These are phyloP conservation scores for Xylaria longipes DNA, from an alignment of 495 filamentous ascomycete species.

Conservation along the genomic window DNA sequence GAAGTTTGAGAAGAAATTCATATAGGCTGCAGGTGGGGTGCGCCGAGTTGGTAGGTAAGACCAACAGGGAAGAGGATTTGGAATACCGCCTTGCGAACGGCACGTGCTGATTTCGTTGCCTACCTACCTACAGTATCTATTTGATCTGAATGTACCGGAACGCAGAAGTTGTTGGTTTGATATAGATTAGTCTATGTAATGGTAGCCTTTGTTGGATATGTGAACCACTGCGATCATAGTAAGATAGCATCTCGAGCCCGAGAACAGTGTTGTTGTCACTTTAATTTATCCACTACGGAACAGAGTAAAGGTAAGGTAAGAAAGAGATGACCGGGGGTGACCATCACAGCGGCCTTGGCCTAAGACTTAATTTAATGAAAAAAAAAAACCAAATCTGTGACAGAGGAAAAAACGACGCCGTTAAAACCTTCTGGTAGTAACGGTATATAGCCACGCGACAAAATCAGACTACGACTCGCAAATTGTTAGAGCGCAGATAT, in stretches of 20 bases:
- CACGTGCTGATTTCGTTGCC: not conserved
- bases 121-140: not conserved
- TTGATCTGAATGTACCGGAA: not conserved
- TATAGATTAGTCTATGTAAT: not conserved
- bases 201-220: not conserved
- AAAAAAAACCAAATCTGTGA: no score
- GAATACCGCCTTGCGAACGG: not conserved
- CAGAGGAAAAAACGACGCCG: no score
- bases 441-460: no score
- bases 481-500: not conserved
- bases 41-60: not conserved
- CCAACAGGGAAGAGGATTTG: not conserved
- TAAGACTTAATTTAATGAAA: not conserved
- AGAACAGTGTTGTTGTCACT: not conserved
- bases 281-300: not conserved
- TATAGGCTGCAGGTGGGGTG: not conserved
- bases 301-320: not conserved
- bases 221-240: not conserved
- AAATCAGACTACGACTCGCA: not conserved
- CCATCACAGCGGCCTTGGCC: not conserved
- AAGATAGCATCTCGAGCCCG: not conserved
- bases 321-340: not conserved
- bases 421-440: no score
- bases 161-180: not conserved
- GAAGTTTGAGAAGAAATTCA: slow-evolving; percentile 85